Base-by-base conservation (phyloP, 1,139 yeast genomes). In the Pichia sp. region DNA sequence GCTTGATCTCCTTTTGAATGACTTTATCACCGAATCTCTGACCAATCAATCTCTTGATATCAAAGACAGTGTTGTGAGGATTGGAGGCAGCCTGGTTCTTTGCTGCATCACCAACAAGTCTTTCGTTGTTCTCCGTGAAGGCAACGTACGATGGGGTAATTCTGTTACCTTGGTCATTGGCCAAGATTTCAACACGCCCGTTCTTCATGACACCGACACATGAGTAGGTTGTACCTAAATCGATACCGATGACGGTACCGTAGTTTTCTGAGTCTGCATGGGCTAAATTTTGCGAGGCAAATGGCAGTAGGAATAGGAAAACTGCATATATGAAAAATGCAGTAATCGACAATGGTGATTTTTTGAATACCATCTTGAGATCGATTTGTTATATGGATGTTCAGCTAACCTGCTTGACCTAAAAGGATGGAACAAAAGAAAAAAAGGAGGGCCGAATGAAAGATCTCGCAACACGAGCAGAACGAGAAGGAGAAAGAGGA, bases 131-230 rank as follows among this genome's bases (percentile, higher is more conserved):
- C 50, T 81, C 86, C 49, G 89, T 85, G 72, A 88, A 88, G 16
- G 95, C 92, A 58, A 88, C 96, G 69, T 85, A 89, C 1, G 95
- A 87, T 43, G 97, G 96, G 51, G 97, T 90, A 66, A 89, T 90
- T 78, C 97, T 85, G 76, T 88, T 88, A 76, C 97, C 97, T 77
- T 90, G 97, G 72, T 90, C 97, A 71, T 90, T 90, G 64, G 97
- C 96, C 67, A 90, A 76, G 65, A 90, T 90, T 74, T 89, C 97
- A 57, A 90, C 96, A 68, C 89, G 85, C 62, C 96, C 97, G 59
- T 85, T 81, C 72, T 87, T 86, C 95, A 90, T 88, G 49, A 88
- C 96, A 69, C 95, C 96, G 51, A 90, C 97, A 82, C 96, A 90
- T 7, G 96, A 89, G 75, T 89, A 89, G 49, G 97, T 89, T 51